A percentile compares a stretch with the other conserved stretches of the same genome.
Conservation (phyloP, 768 basidiomycete species). For the Amanita polypyramis region DNA sequence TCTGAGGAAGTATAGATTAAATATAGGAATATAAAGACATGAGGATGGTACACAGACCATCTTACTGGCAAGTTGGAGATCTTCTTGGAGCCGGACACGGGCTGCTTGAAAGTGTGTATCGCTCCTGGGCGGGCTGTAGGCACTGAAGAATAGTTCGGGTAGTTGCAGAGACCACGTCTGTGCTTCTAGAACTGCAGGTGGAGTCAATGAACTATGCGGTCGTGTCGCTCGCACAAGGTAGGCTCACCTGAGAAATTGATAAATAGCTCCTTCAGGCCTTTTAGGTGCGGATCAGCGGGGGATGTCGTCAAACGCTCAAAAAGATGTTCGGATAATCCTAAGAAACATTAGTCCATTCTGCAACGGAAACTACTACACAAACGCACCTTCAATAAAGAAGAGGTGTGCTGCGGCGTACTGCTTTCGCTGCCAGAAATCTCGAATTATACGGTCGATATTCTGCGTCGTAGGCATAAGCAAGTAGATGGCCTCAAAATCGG, state of each 20-base stretch:
- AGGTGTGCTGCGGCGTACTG: slow-evolving; percentile 82
- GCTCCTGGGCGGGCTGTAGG: slow-evolving; percentile 76
- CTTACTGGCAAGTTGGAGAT: slow-evolving; percentile 67
- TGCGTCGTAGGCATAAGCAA: slow-evolving; percentile 90
- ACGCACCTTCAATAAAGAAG: slow-evolving; percentile 82
- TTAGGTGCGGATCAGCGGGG: slow-evolving; percentile 68
- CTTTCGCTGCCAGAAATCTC: slow-evolving; percentile 57
- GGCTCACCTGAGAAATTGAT: slow-evolving; percentile 86
- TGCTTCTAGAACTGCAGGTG: slow-evolving; percentile 71
- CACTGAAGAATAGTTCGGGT: slow-evolving; percentile 77
- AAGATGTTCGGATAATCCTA: slow-evolving; percentile 70
- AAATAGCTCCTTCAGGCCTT: slow-evolving; percentile 75
- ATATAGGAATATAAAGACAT: not conserved
- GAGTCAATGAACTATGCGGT: slow-evolving; percentile 1
- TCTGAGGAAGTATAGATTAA: slow-evolving; percentile 28
- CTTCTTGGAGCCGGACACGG: slow-evolving; percentile 75
- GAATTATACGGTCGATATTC: slow-evolving; percentile 86
- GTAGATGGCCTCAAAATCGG: slow-evolving; percentile 86
- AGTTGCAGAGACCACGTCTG: slow-evolving; percentile 74
- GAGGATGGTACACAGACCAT: slow-evolving; percentile 32
- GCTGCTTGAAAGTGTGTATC: slow-evolving; percentile 58
- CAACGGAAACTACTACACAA: not conserved
- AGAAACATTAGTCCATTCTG: slow-evolving; percentile 2
- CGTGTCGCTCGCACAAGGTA: not conserved
- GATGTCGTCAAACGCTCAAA: slow-evolving; percentile 69